Percentiles rank a stretch among this genome's conserved stretches.
Evolutionary conservation across 495 filamentous ascomycete genomes (phyloP).

Genomic region (Aspergillus mulundensis): DNA sequence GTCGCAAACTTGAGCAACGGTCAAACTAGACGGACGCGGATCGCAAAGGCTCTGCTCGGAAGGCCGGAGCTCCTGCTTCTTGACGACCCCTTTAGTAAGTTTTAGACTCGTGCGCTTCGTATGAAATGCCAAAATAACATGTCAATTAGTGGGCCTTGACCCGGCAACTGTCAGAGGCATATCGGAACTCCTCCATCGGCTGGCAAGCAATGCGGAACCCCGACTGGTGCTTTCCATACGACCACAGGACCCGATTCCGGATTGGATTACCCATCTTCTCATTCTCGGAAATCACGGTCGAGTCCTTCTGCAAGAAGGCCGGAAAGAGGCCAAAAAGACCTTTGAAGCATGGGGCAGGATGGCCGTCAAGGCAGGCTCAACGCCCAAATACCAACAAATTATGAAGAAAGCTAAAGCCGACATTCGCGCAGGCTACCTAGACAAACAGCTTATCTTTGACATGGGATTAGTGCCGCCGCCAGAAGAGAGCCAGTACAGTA

Average conservation of each 20-base stretch:
- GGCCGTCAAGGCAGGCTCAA: neutral
- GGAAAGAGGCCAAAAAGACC: conserved; percentile 13
- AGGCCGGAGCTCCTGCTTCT: conserved; percentile 78
- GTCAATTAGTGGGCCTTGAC: conserved; percentile 71
- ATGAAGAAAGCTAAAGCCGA: conserved; percentile 10
- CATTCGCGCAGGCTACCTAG: conserved; percentile 26
- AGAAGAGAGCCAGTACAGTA: neutral
- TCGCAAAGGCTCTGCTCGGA: conserved; percentile 77
- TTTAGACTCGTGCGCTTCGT: neutral
- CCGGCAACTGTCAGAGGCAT: conserved; percentile 68
- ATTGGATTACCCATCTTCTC: conserved; percentile 83
- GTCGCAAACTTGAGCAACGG: conserved; percentile 89
- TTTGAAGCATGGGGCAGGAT: conserved; percentile 25
- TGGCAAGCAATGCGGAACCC: conserved; percentile 62
- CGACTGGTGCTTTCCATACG: conserved; percentile 72
- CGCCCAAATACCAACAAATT: neutral
- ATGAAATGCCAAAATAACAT: neutral
- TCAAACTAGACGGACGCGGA: conserved; percentile 79
- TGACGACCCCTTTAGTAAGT: conserved; percentile 86
- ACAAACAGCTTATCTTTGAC: conserved; percentile 30
- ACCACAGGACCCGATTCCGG: conserved; percentile 79
- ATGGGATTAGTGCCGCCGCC: conserved; percentile 10
- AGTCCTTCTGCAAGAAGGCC: conserved; percentile 42
- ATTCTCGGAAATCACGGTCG: conserved; percentile 59
- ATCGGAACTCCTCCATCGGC: conserved; percentile 59